Conservation (phyloP, 805 yeast species). For the Ogataea philodendri region DNA sequence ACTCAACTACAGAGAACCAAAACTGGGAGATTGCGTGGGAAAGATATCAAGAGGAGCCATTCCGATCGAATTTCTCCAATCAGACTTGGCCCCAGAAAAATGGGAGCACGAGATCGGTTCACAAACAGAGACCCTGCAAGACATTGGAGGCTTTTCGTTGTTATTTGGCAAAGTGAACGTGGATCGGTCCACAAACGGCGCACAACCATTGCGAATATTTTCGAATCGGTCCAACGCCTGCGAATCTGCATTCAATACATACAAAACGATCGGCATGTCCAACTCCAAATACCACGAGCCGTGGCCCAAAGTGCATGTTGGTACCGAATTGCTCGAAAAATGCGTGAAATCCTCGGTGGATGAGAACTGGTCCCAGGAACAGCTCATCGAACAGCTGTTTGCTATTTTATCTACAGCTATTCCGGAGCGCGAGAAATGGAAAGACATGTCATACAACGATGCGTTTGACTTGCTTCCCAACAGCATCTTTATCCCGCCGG, state of each 20-base stretch:
- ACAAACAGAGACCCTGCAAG: slow-evolving; percentile 29
- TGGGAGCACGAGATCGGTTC: slow-evolving; percentile 43
- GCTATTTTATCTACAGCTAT: slow-evolving; percentile 47
- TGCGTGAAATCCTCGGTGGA: slow-evolving; percentile 31
- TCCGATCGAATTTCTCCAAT: slow-evolving; percentile 39
- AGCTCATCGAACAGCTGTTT: slow-evolving; percentile 52
- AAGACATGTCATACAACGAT: slow-evolving; percentile 26
- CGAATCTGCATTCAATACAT: slow-evolving; percentile 19
- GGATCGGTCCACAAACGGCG: slow-evolving; percentile 24
- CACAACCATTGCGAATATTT: slow-evolving; percentile 42
- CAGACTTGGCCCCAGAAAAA: slow-evolving; percentile 34
- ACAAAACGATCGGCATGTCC: slow-evolving; percentile 54
- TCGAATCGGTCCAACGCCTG: slow-evolving; percentile 46
- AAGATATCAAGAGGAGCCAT: slow-evolving; percentile 45
- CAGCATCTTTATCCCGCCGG: slow-evolving; percentile 73
- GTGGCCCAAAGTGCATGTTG: slow-evolving; percentile 72
- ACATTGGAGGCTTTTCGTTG: slow-evolving; percentile 63
- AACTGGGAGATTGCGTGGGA: slow-evolving; percentile 23
- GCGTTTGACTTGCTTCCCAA: slow-evolving; percentile 46
- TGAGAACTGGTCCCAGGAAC: slow-evolving; percentile 31
- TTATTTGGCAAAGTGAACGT: slow-evolving; percentile 49
- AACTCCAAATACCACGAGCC: slow-evolving; percentile 64
- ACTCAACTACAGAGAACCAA: slow-evolving; percentile 66
- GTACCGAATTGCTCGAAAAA: slow-evolving; percentile 57
- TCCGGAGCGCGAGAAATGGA: slow-evolving; percentile 31